These are phyloP conservation scores for Kodamaea hsintzibuensis DNA, from an alignment of 805 yeast species.

Conservation along the genomic window DNA sequence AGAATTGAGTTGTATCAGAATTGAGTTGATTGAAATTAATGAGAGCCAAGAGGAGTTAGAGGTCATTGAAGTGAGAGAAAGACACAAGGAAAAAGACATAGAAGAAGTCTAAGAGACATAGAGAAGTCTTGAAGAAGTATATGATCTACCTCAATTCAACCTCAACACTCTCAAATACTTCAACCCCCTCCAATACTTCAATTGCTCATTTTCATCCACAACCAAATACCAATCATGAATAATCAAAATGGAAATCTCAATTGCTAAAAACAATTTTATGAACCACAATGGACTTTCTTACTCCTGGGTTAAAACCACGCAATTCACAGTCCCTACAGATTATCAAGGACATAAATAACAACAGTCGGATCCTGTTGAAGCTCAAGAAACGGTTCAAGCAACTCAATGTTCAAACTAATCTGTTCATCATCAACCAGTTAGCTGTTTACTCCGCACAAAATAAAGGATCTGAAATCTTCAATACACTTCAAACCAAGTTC, in stretches of 20 bases:
- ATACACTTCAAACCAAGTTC: slow-evolving; percentile 14
- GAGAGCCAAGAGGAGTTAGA: too few species aligned
- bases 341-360: slow-evolving; percentile 22
- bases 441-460: background rate
- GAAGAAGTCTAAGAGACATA: too few species aligned
- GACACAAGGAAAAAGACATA: too few species aligned
- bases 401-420: slow-evolving; percentile 23
- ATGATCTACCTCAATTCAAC: too few species aligned
- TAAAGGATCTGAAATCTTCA: background rate
- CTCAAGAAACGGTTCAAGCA: slow-evolving; percentile 22
- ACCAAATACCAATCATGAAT: too few species aligned
- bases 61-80: too few species aligned
- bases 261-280: background rate
- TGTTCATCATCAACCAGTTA: slow-evolving; percentile 22
- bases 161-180: too few species aligned
- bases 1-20: too few species aligned
- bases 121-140: too few species aligned
- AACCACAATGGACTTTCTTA: slow-evolving; percentile 22
- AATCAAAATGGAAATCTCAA: too few species aligned
- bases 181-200: too few species aligned
- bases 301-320: slow-evolving; percentile 20
- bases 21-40: too few species aligned
- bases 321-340: slow-evolving; percentile 14
- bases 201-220: background rate
- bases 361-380: slow-evolving; percentile 32